These are phyloP conservation scores for Exophiala sp. DNA, from an alignment of 2,329 filamentous ascomycete species.

Conservation along the genomic window DNA sequence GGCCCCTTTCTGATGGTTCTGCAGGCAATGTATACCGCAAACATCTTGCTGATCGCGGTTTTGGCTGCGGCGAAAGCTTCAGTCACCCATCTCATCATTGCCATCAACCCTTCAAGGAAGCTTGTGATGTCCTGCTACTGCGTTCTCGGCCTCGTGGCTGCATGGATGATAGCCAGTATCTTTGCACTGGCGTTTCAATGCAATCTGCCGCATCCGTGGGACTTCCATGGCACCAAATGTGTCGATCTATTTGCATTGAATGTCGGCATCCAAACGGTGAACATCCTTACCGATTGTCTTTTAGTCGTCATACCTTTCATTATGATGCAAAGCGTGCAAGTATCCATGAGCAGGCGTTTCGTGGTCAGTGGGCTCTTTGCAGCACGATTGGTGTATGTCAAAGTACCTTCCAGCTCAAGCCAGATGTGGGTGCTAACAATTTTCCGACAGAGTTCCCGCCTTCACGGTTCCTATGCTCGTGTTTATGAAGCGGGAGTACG, in stretches of 20 bases:
- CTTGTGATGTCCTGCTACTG: conserved; percentile 24
- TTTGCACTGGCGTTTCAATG: conserved; percentile 28
- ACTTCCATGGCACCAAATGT: conserved; percentile 20
- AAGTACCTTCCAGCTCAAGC: neutral
- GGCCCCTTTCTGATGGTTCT: conserved; percentile 4
- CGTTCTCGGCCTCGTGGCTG: conserved; percentile 17
- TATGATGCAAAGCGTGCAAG: conserved; percentile 28
- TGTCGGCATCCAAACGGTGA: conserved; percentile 19
- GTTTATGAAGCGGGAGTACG: conserved; percentile 19
- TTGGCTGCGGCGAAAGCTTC: conserved; percentile 27
- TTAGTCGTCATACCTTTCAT: conserved; percentile 26
- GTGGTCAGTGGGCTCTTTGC: conserved; percentile 26
- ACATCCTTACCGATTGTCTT: conserved; percentile 27
- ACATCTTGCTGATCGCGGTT: conserved; percentile 25
- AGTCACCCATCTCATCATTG: conserved; percentile 27
- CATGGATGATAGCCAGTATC: conserved; percentile 25
- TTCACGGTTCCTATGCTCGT: conserved; percentile 22
- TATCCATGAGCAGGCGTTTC: conserved; percentile 20
- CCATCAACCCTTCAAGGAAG: conserved; percentile 26
- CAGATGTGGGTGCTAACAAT: conserved; percentile 4
- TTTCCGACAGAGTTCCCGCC: conserved; percentile 21
- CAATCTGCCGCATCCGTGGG: conserved; percentile 24
- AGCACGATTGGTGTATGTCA: conserved; percentile 26
- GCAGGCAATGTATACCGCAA: conserved; percentile 28
- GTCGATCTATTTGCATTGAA: conserved; percentile 28